Evolutionary conservation across 2,329 filamentous ascomycete genomes (phyloP).

Genomic region (Ascochyta fabae): DNA sequence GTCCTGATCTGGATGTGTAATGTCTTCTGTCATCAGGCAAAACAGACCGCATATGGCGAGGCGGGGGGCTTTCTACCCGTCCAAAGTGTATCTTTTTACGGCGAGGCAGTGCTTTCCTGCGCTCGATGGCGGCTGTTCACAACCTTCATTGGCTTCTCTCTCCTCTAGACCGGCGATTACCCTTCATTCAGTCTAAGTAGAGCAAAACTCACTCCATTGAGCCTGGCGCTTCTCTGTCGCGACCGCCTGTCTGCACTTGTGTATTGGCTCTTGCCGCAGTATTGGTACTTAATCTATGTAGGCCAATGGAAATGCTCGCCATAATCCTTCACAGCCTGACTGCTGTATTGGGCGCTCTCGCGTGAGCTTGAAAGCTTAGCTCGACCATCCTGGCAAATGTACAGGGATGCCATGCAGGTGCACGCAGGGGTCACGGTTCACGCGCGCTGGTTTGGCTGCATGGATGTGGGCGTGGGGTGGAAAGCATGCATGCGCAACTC

Average conservation of each 20-base stretch:
- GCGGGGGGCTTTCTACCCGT: not conserved
- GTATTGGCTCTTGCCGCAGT: conserved; percentile 12
- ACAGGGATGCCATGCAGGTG: conserved; percentile 9
- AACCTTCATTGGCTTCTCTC: not conserved
- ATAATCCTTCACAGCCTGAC: conserved; percentile 1
- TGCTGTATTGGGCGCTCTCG: not conserved
- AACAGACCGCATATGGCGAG: not conserved
- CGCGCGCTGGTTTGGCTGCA: conserved; percentile 1
- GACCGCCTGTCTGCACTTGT: conserved; percentile 5
- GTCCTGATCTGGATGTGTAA: not conserved
- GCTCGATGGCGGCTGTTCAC: not conserved
- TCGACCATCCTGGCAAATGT: not conserved
- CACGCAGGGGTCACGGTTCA: conserved; percentile 6
- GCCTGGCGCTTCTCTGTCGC: conserved; percentile 3
- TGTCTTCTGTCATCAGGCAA: not conserved
- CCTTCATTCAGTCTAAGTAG: not conserved
- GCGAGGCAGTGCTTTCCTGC: conserved; percentile 10
- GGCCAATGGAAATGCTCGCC: conserved; percentile 4
- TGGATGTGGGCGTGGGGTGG: not conserved
- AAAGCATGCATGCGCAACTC: not conserved
- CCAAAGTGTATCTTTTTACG: conserved; percentile 1
- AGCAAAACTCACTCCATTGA: conserved; percentile 3
- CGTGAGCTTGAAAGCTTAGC: conserved; percentile 5
- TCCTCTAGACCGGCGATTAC: conserved; percentile 1
- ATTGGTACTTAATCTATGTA: conserved; percentile 8